phyloP scores from a whole-genome alignment of 2,329 filamentous ascomycete species.

The Gremmenia infestans region DNA sequence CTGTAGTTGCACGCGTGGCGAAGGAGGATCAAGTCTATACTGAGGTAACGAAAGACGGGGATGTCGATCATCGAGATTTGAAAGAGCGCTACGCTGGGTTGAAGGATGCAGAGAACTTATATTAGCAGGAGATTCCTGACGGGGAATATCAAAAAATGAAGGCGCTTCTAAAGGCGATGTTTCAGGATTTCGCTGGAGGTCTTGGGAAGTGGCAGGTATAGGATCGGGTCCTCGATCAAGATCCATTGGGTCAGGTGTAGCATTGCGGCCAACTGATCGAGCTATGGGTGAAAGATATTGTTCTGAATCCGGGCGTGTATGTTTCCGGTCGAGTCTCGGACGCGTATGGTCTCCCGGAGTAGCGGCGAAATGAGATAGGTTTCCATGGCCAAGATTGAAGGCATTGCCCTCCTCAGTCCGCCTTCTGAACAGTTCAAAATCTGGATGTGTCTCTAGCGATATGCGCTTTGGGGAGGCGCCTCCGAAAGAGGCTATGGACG shows the following conservation, averaged over 20 bases:
- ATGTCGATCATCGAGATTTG: conserved; percentile 44
- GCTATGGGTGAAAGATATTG: conserved; percentile 21
- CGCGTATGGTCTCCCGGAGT: conserved; percentile 21
- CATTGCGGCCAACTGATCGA: conserved; percentile 12
- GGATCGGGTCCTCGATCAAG: conserved; percentile 44
- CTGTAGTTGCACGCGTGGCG: conserved; percentile 29
- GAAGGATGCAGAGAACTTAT: conserved; percentile 32
- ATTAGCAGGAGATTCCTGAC: conserved; percentile 42
- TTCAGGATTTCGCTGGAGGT: conserved; percentile 42
- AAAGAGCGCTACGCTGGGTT: conserved; percentile 21
- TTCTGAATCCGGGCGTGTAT: conserved; percentile 18
- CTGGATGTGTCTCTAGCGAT: conserved; percentile 69
- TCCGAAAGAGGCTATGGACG: conserved; percentile 65
- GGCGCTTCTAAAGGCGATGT: conserved; percentile 16
- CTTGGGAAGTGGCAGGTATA: conserved; percentile 46
- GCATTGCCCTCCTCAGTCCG: conserved; percentile 62
- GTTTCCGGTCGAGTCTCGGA: conserved; percentile 20
- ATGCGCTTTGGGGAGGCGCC: conserved; percentile 64
- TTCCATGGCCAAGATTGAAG: conserved; percentile 41
- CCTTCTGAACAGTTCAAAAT: conserved; percentile 74
- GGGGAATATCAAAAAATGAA: conserved; percentile 39
- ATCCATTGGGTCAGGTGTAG: conserved; percentile 35
- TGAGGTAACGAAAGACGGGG: conserved; percentile 51
- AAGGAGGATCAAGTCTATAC: conserved; percentile 40
- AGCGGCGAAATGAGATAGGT: conserved; percentile 42